A percentile compares a stretch with the other conserved stretches of the same genome.
Evolutionary conservation across 306 rosid species (phyloP).

Genomic region (Trichosanthes truncata): DNA sequence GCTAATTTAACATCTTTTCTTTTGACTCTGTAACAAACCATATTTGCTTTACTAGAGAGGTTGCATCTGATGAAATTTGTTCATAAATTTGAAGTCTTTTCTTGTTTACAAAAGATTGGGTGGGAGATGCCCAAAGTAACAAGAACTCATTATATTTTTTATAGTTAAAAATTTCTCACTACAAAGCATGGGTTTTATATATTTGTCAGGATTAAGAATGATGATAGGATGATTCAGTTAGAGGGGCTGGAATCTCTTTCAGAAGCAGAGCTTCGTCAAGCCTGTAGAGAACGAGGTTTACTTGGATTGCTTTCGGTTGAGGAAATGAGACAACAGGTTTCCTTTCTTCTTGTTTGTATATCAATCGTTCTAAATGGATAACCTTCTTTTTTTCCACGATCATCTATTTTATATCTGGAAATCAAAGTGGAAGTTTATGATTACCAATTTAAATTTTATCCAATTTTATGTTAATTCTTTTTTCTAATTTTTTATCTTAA

Average conservation of each 20-base stretch:
- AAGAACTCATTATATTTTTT: not conserved
- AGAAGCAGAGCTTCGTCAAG: slow-evolving; percentile 89
- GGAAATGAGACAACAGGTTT: slow-evolving; percentile 97
- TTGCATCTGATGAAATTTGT: not conserved
- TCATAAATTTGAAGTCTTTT: not conserved
- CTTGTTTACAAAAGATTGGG: not conserved
- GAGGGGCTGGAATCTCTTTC: slow-evolving; percentile 96
- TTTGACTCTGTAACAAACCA: not conserved
- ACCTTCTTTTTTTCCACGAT: not conserved
- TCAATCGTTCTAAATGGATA: not conserved
- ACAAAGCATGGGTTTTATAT: not conserved
- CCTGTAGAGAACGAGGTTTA: slow-evolving; percentile 96
- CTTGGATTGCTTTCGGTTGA: slow-evolving; percentile 88
- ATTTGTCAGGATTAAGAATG: slow-evolving; percentile 66
- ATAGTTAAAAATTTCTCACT: not conserved
- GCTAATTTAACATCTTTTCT: not conserved
- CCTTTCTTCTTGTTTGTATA: not conserved
- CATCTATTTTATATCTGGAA: not conserved
- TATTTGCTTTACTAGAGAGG: slow-evolving; percentile 1
- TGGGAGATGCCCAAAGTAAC: not conserved
- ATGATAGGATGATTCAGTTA: slow-evolving; percentile 78
- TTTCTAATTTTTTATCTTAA: not conserved
- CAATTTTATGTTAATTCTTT: not conserved
- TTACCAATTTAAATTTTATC: not conserved
- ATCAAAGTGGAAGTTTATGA: not conserved